Base-by-base conservation (phyloP, 148 eudicot genomes). In the Simmondsia chinensis region DNA sequence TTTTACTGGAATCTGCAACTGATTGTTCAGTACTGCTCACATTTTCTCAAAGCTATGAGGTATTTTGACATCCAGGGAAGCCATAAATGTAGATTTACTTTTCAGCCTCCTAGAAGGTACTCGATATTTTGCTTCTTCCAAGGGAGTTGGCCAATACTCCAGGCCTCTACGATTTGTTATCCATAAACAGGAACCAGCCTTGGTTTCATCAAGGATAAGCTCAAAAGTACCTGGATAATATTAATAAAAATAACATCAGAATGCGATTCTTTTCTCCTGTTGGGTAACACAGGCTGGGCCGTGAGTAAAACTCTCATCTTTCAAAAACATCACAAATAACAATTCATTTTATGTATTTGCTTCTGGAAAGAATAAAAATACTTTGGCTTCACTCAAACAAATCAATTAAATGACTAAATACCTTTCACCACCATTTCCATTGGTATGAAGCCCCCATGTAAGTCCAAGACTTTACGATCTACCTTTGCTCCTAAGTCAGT, bases 151-250 rank as follows among this genome's bases (percentile, higher is more conserved):
- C 97, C 95, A 85, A 65, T 89, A 89, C 62, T 89, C 93, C 64
- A 81, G 41, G 18, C 97, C 97, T 64, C 82, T 74, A 46, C 94
- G 78, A 11, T 82, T 85, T 46, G 88, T 75, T 61, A 91, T 85
- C 97, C 95, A 91, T 50, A 91, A 72, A 63, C 97, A 89, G 30
- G 83, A 58, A n/a, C 97, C 97, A 52, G 94, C 88, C 72, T 72
- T 85, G 55, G 61, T 81, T 56, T 85, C 85, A 70, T 91, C 84
- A 18, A 40, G 57, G 39, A 91, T 82, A 48, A 91, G 97, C 69
- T 85, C 73, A 61, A 85, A 69, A 49, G 80, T 80, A 57, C 97
- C 97, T 89, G 54, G 58, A 62, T 38, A 18, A 44, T 25, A 48
- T 32, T 7, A 43, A 48, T 31, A n/a, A 17, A 53, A n/a, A n/a